Evolutionary conservation across 2,329 filamentous ascomycete genomes (phyloP).

Genomic region (Fusarium mangiferae): DNA sequence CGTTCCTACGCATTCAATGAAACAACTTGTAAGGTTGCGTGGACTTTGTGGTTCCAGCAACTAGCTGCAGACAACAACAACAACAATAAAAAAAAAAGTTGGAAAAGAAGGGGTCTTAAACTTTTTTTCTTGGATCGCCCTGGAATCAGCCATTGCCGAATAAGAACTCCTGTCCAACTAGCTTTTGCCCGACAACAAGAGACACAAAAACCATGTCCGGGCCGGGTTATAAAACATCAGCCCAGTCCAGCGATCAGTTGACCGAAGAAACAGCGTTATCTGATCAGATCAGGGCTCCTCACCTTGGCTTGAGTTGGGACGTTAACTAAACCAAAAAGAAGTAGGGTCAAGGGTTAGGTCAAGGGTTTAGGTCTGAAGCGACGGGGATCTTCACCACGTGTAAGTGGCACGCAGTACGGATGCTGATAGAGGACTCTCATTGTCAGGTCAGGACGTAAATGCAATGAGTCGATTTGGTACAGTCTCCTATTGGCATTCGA

Average conservation of each 20-base stretch:
- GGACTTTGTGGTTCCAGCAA: background rate
- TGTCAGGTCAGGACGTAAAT: background rate
- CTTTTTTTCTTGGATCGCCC: slow-evolving; percentile 9
- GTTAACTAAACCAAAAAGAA: slow-evolving; percentile 12
- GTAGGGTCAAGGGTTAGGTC: slow-evolving; percentile 34
- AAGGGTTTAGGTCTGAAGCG: slow-evolving; percentile 27
- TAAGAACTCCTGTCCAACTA: slow-evolving; percentile 16
- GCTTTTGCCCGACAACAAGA: slow-evolving; percentile 13
- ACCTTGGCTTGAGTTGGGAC: slow-evolving; percentile 14
- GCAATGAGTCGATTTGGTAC: background rate
- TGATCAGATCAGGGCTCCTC: slow-evolving; percentile 34
- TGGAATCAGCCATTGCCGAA: slow-evolving; percentile 34
- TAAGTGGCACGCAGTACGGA: slow-evolving; percentile 14
- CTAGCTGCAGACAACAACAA: background rate
- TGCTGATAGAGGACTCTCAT: background rate
- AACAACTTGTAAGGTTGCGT: background rate
- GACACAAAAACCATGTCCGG: slow-evolving; percentile 1
- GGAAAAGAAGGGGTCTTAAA: slow-evolving; percentile 31
- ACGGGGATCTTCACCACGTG: slow-evolving; percentile 31
- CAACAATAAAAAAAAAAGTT: slow-evolving; percentile 21
- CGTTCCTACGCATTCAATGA: background rate
- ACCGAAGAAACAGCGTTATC: slow-evolving; percentile 28
- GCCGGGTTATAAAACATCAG: slow-evolving; percentile 16
- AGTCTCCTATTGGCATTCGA: background rate
- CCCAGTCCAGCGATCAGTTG: slow-evolving; percentile 11